Conservation (phyloP, 1,284 basidiomycete genomes). For the Rhodotorula sp. region DNA sequence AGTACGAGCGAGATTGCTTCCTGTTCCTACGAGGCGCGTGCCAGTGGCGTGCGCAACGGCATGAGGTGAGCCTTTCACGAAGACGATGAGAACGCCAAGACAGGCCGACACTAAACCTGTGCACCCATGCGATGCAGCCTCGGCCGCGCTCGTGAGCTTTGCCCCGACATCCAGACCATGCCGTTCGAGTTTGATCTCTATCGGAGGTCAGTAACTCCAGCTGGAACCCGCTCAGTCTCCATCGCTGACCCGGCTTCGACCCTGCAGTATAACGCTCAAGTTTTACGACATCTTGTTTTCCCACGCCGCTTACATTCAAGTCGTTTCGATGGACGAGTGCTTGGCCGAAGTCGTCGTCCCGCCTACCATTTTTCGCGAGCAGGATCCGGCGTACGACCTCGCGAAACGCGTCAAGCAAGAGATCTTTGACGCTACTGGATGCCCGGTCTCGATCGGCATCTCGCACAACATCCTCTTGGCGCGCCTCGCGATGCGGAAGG, state of each 20-base stretch:
- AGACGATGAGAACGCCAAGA: no score
- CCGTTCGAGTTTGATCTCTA: constrained; percentile 79
- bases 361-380: constrained; percentile 52
- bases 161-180: constrained; percentile 72
- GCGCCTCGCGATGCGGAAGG: constrained; percentile 81
- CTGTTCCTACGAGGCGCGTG: constrained; percentile 87
- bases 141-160: constrained; percentile 77
- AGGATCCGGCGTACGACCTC: constrained; percentile 64
- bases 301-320: constrained; percentile 87
- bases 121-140: constrained; percentile 54
- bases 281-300: constrained; percentile 91
- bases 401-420: constrained; percentile 78
- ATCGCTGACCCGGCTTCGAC: not conserved
- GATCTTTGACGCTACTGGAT: constrained; percentile 72
- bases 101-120: not conserved
- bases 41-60: constrained; percentile 84
- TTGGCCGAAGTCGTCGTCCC: constrained; percentile 79
- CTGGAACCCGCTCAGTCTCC: not conserved
- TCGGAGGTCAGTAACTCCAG: constrained; percentile 38
- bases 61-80: constrained; percentile 66
- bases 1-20: constrained; percentile 95
- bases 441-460: constrained; percentile 81
- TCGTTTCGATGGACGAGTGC: constrained; percentile 94
- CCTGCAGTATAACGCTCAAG: constrained; percentile 50
- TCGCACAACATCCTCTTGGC: constrained; percentile 88